Base-by-base conservation (phyloP, 2,329 filamentous ascomycete genomes). In the Xylaria sp. region DNA sequence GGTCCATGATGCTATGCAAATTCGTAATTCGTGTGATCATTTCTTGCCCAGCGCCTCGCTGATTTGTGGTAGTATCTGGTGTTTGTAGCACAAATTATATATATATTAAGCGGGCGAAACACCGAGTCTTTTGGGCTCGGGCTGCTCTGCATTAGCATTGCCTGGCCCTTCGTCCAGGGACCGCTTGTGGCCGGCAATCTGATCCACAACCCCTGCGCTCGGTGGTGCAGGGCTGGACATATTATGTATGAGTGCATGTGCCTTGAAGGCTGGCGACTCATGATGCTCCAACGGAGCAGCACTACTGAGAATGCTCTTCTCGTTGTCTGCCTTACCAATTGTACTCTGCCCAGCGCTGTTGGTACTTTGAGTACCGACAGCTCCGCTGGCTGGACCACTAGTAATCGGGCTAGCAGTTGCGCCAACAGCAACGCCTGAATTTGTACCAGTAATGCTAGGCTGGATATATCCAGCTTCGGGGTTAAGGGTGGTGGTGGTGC, bases 191-290 rank as follows among this genome's bases (percentile, higher is more conserved):
- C 74, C 75, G 13, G 73, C 69, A 20, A 77, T 77, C 60, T 78
- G 76, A 61, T 75, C 74, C 8, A 77, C 71, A 39, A 76, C 75
- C 9, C 75, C 75, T 18, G 74, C 75, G 44, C 76, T 77, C 25
- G 76, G 78, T 23, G 74, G 77, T 31, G 77, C 76, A 34, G 77
- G 76, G 67, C 73, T 76, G 39, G 73, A 76, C 37, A 73, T 73
- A 56, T 73, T 78, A 66, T 74, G 72, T 12, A 67, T 31, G 10
- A 70, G 69, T 58, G 67, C 64, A 31, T 72, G 68, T n/a, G 65
- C 55, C 57, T 71, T 73, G n/a, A 51, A 20, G 8, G 61, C 50
- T 25, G 52, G 20, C 31, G 44, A 41, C 20, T 70, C 63, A 50
- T 55, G 56, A 46, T 66, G 41, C 31, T 66, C 59, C 20, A 12